These are phyloP conservation scores for Irpex lacteus DNA, from an alignment of 1,284 basidiomycete species.

Conservation along the genomic window DNA sequence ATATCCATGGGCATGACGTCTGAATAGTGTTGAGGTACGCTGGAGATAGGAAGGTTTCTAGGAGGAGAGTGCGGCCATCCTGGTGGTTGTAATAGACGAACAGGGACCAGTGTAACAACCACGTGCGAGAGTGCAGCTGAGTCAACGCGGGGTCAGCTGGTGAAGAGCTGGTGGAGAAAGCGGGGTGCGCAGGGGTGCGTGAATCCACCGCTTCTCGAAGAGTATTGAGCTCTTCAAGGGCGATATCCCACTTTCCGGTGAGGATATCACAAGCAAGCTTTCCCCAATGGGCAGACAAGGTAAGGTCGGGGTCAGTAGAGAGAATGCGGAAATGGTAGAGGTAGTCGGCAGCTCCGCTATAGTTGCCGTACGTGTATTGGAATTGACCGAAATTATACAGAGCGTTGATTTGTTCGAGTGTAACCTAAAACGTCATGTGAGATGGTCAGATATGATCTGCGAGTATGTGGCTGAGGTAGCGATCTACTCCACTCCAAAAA, in stretches of 20 bases:
- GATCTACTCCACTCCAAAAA: not conserved
- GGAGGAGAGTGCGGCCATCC: slow-evolving; percentile 87
- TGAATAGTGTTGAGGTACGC: slow-evolving; percentile 99
- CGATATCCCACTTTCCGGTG: slow-evolving; percentile 91
- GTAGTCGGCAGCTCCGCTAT: slow-evolving; percentile 95
- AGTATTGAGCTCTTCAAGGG: slow-evolving; percentile 91
- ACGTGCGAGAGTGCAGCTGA: slow-evolving; percentile 93
- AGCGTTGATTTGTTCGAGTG: slow-evolving; percentile 91
- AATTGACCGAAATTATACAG: slow-evolving; percentile 98
- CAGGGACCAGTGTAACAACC: slow-evolving; percentile 97
- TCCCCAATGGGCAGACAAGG: slow-evolving; percentile 96
- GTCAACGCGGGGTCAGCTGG: slow-evolving; percentile 60
- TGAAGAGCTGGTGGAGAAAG: slow-evolving; percentile 40
- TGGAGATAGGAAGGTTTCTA: slow-evolving; percentile 95
- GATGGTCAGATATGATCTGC: not conserved
- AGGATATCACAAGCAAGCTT: slow-evolving; percentile 97
- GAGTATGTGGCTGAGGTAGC: slow-evolving; percentile 9
- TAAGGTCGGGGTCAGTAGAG: slow-evolving; percentile 89
- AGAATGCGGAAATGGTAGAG: slow-evolving; percentile 98
- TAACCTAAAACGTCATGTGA: slow-evolving; percentile 54
- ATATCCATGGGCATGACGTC: slow-evolving; percentile 92
- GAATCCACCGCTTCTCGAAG: slow-evolving; percentile 91
- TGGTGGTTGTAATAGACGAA: slow-evolving; percentile 99
- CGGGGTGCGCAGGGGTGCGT: slow-evolving; percentile 48
- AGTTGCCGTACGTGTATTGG: slow-evolving; percentile 97